Conservation (phyloP, 2,329 filamentous ascomycete species). For the Paracamarosporium sp. region DNA sequence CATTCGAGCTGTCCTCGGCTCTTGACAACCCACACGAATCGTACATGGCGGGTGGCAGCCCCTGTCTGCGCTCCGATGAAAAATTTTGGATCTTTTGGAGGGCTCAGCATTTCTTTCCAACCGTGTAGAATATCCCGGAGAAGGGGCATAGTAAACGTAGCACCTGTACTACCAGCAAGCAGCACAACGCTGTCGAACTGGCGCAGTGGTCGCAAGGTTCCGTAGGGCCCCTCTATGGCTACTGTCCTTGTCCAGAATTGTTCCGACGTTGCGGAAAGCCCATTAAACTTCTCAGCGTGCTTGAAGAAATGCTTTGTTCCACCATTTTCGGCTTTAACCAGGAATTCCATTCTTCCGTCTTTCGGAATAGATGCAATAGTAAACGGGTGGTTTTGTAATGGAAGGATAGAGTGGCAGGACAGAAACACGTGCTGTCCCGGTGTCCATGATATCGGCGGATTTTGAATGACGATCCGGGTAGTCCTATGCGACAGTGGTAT, state of each 20-base stretch:
- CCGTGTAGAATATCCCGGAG: constrained; percentile 62
- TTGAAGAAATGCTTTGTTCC: constrained; percentile 59
- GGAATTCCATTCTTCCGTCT: constrained; percentile 63
- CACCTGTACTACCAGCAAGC: constrained; percentile 66
- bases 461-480: constrained; percentile 62
- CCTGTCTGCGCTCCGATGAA: constrained; percentile 28
- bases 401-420: constrained; percentile 62
- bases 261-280: constrained; percentile 12
- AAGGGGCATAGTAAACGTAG: constrained; percentile 64
- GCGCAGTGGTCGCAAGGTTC: constrained; percentile 57
- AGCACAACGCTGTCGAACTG: constrained; percentile 69
- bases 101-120: constrained; percentile 46
- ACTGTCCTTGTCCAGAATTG: constrained; percentile 43
- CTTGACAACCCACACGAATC: constrained; percentile 67
- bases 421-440: constrained; percentile 70
- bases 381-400: constrained; percentile 69
- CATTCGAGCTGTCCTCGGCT: constrained; percentile 59
- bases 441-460: constrained; percentile 64
- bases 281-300: constrained; percentile 55
- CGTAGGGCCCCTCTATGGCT: constrained; percentile 63
- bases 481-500: constrained; percentile 60
- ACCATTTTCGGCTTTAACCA: constrained; percentile 62
- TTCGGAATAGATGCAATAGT: constrained; percentile 65
- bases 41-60: constrained; percentile 57
- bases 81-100: constrained; percentile 9